Evolutionary conservation across 768 basidiomycete genomes (phyloP).

Genomic region (Rickenella mellea): DNA sequence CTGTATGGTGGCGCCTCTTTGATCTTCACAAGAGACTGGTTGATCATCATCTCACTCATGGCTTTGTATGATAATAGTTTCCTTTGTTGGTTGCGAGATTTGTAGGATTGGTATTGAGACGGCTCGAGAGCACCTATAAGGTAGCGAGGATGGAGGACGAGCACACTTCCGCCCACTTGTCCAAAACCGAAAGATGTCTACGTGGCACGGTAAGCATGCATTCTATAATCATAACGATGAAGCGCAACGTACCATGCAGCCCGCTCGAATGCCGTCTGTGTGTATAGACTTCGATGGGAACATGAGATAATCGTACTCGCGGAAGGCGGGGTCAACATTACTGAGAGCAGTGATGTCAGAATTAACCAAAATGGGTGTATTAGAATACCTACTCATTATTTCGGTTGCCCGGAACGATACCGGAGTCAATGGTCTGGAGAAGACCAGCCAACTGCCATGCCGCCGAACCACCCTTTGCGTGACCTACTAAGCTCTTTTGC

Average conservation of each 20-base stretch:
- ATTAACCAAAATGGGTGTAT: slow-evolving; percentile 1
- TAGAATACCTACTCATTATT: slow-evolving; percentile 77
- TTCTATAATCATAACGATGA: neutral
- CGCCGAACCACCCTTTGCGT: slow-evolving; percentile 98
- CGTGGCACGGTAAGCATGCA: slow-evolving; percentile 5
- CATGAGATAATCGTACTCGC: slow-evolving; percentile 82
- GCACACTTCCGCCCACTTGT: slow-evolving; percentile 90
- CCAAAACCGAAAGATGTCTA: slow-evolving; percentile 96
- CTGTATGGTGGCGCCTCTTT: slow-evolving; percentile 89
- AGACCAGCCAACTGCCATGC: slow-evolving; percentile 96
- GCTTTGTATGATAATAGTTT: slow-evolving; percentile 72
- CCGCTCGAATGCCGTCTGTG: slow-evolving; percentile 85
- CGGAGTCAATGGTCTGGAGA: slow-evolving; percentile 73
- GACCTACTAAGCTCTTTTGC: slow-evolving; percentile 94
- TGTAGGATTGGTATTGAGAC: slow-evolving; percentile 71
- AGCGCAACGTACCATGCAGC: slow-evolving; percentile 60
- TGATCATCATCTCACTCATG: slow-evolving; percentile 95
- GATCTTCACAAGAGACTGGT: slow-evolving; percentile 86
- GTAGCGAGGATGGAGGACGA: slow-evolving; percentile 86
- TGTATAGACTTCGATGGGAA: slow-evolving; percentile 97
- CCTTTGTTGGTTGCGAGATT: slow-evolving; percentile 53
- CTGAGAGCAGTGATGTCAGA: slow-evolving; percentile 26
- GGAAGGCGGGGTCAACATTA: slow-evolving; percentile 90
- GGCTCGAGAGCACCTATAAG: slow-evolving; percentile 79
- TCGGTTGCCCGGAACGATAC: slow-evolving; percentile 89